Evolutionary conservation across 1,139 yeast genomes (phyloP), one percentile per base, ranked within the genome.

Genomic region (Pichia sp.): DNA sequence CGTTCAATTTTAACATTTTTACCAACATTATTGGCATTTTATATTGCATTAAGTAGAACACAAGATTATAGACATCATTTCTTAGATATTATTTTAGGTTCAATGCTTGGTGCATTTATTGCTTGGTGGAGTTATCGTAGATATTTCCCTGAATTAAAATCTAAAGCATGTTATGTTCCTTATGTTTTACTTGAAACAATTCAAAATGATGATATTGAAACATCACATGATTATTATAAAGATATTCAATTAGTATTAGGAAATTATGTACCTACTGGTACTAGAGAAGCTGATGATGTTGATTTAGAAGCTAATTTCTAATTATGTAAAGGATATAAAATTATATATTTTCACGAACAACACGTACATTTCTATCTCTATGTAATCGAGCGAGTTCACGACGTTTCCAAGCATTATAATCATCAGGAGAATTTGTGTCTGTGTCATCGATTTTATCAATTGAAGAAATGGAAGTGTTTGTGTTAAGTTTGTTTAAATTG

Each of bases 21-120:
- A 3, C 74, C 75, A 5, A 54, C 61, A 11, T 42, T 68, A 19
- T 47, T 62, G 5, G 81, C 84, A 0, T 51, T 67, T 3, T 73
- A 74, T 53, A 68, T 79, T 45, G 81, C 82, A 1, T 59, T 78
- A 43, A 72, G 80, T 40, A 65, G 86, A 49, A 74, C 81, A 14
- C 82, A 79, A 54, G 94, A 85, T 56, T 83, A 82, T 57, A 67
- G 89, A 53, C 95, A 85, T 55, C 88, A 83, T 58, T 80, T 78
- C 53, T 63, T 74, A 28, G 95, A 85, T 57, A 72, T 85, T 16
- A 50, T 75, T 2, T 59, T 76, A 37, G 95, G 95, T 2, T 61
- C 71, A 1, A 13, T 64, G 2, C 56, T 81, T 10, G 87, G 87
- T 3, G 50, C 64, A 2, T 44, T 59, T 2, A 54, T 78, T 31